phyloP scores from a whole-genome alignment of 306 rosid species.

The Glycine tomentella region DNA sequence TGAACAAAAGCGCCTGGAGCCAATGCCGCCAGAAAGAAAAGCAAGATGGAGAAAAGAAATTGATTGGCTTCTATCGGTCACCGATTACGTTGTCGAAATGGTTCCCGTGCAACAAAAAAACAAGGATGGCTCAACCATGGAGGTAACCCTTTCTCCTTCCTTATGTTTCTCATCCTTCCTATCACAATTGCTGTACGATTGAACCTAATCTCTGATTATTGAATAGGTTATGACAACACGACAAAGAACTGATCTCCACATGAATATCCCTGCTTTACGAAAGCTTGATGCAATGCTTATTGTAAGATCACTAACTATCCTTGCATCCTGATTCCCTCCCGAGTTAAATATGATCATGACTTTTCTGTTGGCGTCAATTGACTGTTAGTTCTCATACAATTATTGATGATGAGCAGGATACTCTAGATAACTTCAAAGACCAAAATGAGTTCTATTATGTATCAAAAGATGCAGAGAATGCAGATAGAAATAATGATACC shows the following conservation, averaged over 20 bases:
- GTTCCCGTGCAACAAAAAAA: conserved; percentile 83
- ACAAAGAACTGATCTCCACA: conserved; percentile 91
- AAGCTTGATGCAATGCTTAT: conserved; percentile 92
- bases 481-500: conserved; percentile 73
- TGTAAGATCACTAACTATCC: conserved; percentile 57
- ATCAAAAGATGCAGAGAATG: conserved; percentile 66
- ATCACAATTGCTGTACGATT: conserved; percentile 5
- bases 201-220: conserved; percentile 36
- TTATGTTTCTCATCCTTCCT: not conserved
- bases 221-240: conserved; percentile 92
- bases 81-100: conserved; percentile 88
- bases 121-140: conserved; percentile 86
- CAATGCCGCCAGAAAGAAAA: conserved; percentile 80
- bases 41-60: conserved; percentile 90
- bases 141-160: conserved; percentile 61
- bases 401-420: conserved; percentile 64
- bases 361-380: conserved; percentile 19
- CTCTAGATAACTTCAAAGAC: conserved; percentile 84
- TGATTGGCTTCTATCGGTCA: conserved; percentile 85
- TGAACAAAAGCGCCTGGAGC: conserved; percentile 86
- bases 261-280: conserved; percentile 92
- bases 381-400: conserved; percentile 25
- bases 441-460: conserved; percentile 82
- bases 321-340: not conserved
- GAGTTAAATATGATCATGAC: not conserved